These are phyloP conservation scores for Stephania japonica DNA, from an alignment of 164 flowering plant species.

Conservation along the genomic window DNA sequence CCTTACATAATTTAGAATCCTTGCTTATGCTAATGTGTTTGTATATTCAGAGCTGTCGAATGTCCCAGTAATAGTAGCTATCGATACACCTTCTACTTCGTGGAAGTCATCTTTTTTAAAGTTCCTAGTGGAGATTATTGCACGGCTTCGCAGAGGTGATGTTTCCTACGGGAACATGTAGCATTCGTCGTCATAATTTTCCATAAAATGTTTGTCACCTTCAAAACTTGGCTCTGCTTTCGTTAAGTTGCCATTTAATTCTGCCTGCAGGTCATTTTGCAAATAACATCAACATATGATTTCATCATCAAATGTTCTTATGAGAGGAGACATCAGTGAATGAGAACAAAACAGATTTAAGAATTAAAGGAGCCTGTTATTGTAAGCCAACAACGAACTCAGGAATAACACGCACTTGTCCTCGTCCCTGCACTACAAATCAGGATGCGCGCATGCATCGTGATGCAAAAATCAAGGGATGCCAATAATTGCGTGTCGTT, in stretches of 20 bases:
- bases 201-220: slow-evolving; percentile 22
- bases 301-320: neutral
- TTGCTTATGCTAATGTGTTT: no score
- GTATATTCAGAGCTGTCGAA: neutral
- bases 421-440: no score
- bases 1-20: no score
- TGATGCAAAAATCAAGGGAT: no score
- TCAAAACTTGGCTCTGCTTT: slow-evolving; percentile 19
- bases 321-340: neutral
- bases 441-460: no score
- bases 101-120: no score
- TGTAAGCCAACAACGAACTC: no score
- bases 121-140: neutral
- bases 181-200: slow-evolving; percentile 20
- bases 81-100: neutral
- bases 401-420: no score
- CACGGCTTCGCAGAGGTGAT: neutral
- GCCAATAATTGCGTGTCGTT: no score
- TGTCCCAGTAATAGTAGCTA: neutral
- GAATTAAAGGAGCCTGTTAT: no score
- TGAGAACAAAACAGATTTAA: neutral
- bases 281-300: neutral
- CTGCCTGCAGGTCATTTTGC: slow-evolving; percentile 38
- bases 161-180: slow-evolving; percentile 18
- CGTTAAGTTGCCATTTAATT: slow-evolving; percentile 21